A percentile compares a stretch with the other conserved stretches of the same genome.
Evolutionary conservation across 2,329 filamentous ascomycete species (phyloP).

Genomic region (Chrysosporium queenslandicum): DNA sequence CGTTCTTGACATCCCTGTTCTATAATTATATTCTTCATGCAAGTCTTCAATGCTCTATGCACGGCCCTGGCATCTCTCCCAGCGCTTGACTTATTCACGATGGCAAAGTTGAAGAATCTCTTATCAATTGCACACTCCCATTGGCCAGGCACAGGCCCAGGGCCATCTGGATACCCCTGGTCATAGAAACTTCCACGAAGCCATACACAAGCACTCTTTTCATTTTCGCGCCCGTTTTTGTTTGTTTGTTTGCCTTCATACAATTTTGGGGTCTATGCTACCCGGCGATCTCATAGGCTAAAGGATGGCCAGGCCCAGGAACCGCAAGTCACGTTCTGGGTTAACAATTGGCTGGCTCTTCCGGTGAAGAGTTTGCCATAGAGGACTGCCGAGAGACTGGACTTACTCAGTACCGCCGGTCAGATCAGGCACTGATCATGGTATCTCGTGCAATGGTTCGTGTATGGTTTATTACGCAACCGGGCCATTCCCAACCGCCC

Average conservation of each 20-base stretch:
- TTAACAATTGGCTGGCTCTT: too few relatives aligned
- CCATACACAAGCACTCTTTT: neutral
- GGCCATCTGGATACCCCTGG: neutral
- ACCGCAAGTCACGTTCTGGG: neutral
- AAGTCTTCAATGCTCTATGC: neutral
- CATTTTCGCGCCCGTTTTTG: neutral
- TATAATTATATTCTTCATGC: slow-evolving; percentile 8
- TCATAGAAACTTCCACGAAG: neutral
- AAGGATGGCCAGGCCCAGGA: neutral
- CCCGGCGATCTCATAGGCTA: neutral
- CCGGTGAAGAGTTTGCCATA: too few relatives aligned
- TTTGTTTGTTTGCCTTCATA: neutral
- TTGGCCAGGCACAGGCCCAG: neutral
- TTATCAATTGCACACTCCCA: neutral
- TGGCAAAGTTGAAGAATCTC: neutral
- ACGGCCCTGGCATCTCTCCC: neutral
- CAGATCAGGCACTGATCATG: too few relatives aligned
- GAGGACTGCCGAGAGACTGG: too few relatives aligned
- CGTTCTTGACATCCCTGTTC: neutral
- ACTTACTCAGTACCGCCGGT: too few relatives aligned
- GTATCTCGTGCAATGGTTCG: too few relatives aligned
- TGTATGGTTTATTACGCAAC: too few relatives aligned
- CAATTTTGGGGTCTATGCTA: neutral
- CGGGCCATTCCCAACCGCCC: neutral
- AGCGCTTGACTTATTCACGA: neutral